Base-by-base conservation (phyloP, 176 grass and related monocot genomes). In the Chrysopogon serrulatus region DNA sequence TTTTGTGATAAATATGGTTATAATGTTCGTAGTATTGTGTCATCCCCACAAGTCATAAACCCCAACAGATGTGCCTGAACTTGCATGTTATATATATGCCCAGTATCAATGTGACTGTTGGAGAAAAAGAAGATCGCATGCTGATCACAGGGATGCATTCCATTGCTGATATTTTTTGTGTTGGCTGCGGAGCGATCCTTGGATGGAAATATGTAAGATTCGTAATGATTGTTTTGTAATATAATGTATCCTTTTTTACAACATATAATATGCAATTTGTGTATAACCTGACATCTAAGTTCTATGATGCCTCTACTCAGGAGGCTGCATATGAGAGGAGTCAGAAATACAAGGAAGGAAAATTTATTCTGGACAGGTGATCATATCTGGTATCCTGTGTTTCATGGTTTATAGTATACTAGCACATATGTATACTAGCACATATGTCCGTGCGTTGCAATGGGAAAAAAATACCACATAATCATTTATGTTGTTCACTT, bases 171-270 rank as follows among this genome's bases (percentile, higher is more conserved):
- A 92, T 98, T 36, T 95, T 95, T 73, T 98, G 96, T 88, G 87
- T 88, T 88, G 83, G 96, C 71, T 98, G 93, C 62, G 89, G 89
- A 45, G 84, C 79, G n/a, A 87, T 80, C 85, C 83, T 98, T 88
- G 96, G 96, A 78, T 98, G 96, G 96, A 98, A 98, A 98, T 98
- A 95, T 69, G 96, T 98, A 90, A 91, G 90, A 68, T 35, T 76
- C 21, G n/a, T 62, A 39, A 80, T 26, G 43, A 14, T 37, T n/a
- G 54, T 75, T 18, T 81, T 73, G 21, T 28, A 2, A 12, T 15
- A 9, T 78, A 57, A 35, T n/a, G n/a, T n/a, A n/a, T n/a, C n/a
- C n/a, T n/a, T n/a, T n/a, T n/a, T n/a, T n/a, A n/a, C n/a, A n/a
- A n/a, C n/a, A n/a, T n/a, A n/a, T 67, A 54, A n/a, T 8, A 39